Evolutionary conservation across 2,329 filamentous ascomycete genomes (phyloP).

Genomic region (Samsoniella hepiali): DNA sequence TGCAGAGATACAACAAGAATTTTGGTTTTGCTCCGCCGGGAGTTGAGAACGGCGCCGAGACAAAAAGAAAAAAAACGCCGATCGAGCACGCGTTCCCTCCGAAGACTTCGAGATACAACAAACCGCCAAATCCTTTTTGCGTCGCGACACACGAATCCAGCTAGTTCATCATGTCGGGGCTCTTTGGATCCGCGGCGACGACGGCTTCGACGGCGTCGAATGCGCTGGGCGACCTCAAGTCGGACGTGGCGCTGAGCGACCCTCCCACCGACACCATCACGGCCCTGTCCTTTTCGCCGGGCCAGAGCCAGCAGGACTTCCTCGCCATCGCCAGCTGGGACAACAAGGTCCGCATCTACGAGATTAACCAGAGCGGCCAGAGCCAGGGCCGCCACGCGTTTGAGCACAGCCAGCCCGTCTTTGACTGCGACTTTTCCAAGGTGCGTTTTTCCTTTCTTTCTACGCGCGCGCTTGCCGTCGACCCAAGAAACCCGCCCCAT

Average conservation of each 20-base stretch:
- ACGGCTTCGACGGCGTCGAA: slow-evolving; percentile 56
- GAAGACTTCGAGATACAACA: neutral
- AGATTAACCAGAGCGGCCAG: slow-evolving; percentile 73
- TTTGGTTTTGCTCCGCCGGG: neutral
- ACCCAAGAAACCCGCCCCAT: no score
- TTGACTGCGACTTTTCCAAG: slow-evolving; percentile 84
- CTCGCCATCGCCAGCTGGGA: slow-evolving; percentile 94
- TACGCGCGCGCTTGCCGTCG: neutral
- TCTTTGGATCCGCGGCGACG: slow-evolving; percentile 53
- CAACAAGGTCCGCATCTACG: slow-evolving; percentile 95
- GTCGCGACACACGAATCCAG: neutral
- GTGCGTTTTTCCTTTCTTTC: slow-evolving; percentile 48
- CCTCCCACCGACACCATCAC: slow-evolving; percentile 89
- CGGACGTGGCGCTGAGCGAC: slow-evolving; percentile 75
- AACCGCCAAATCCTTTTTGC: neutral
- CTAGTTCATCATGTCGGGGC: slow-evolving; percentile 55
- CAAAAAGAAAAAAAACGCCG: neutral
- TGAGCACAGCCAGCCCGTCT: slow-evolving; percentile 79
- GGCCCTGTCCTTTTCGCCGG: slow-evolving; percentile 77
- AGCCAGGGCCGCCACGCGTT: slow-evolving; percentile 83
- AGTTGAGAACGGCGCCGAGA: neutral
- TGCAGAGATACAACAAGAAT: neutral
- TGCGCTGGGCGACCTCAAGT: slow-evolving; percentile 85
- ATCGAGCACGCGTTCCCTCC: slow-evolving; percentile 12
- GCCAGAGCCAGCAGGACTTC: slow-evolving; percentile 59